Evolutionary conservation across 2,329 filamentous ascomycete genomes (phyloP).

Genomic region (Fusarium verrucosum): DNA sequence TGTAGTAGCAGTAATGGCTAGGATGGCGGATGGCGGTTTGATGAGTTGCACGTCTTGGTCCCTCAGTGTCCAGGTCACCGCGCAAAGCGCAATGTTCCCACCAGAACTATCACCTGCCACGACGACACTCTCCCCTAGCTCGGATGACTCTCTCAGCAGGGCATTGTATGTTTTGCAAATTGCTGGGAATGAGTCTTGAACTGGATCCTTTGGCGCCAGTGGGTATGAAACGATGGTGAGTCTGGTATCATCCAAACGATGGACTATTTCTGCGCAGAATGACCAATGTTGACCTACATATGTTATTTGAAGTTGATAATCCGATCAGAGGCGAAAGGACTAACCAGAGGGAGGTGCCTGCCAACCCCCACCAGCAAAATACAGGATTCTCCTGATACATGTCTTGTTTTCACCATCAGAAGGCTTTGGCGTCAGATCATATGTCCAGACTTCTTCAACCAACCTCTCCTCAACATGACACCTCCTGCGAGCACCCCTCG

Average conservation of each 20-base stretch:
- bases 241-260: constrained; percentile 51
- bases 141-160: constrained; percentile 51
- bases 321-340: rapidly evolving
- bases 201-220: constrained; percentile 62
- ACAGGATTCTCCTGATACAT: constrained; percentile 53
- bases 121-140: constrained; percentile 53
- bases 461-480: constrained; percentile 33
- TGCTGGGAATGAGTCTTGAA: constrained; percentile 57
- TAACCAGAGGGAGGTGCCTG: constrained; percentile 58
- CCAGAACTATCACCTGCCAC: constrained; percentile 66
- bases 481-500: constrained; percentile 10
- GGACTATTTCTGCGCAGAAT: constrained; percentile 56
- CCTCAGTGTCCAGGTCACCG: constrained; percentile 47
- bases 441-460: constrained; percentile 42
- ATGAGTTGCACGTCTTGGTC: constrained; percentile 38
- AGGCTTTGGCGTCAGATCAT: constrained; percentile 29
- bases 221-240: constrained; percentile 63
- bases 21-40: constrained; percentile 49
- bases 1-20: constrained; percentile 58
- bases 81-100: constrained; percentile 59
- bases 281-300: constrained; percentile 56
- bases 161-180: constrained; percentile 56
- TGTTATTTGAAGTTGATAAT: not conserved
- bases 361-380: constrained; percentile 67
- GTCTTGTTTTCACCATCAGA: constrained; percentile 24